Conservation (phyloP, 495 filamentous ascomycete genomes). For the Aspergillus homomorphus region DNA sequence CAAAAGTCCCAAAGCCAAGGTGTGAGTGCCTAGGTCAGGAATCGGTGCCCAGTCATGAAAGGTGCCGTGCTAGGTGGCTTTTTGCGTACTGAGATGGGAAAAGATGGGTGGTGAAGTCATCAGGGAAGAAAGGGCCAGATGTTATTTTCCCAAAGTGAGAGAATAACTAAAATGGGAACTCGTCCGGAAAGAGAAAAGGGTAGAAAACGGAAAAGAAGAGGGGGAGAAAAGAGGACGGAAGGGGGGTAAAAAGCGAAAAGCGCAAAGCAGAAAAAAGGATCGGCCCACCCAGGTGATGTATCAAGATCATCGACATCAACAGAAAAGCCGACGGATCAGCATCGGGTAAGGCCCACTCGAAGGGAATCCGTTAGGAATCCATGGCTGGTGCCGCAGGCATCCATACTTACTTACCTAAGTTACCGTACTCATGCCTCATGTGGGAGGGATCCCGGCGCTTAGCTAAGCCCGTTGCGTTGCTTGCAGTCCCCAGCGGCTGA, state of each 20-base stretch:
- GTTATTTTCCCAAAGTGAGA: no score
- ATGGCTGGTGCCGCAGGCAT: slow-evolving; percentile 19
- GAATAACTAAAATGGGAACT: no score
- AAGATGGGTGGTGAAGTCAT: slow-evolving; percentile 1
- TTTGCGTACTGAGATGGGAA: not conserved
- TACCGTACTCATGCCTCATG: not conserved
- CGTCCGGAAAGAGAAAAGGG: slow-evolving; percentile 1
- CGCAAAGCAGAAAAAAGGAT: slow-evolving; percentile 12
- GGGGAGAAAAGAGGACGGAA: slow-evolving; percentile 5
- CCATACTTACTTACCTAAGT: not conserved
- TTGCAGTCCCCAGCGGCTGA: slow-evolving; percentile 9
- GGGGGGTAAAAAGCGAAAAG: not conserved
- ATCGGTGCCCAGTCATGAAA: no score
- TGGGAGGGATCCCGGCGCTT: slow-evolving; percentile 12
- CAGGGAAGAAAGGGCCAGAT: not conserved
- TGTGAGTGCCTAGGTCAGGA: not conserved
- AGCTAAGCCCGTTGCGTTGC: slow-evolving; percentile 14
- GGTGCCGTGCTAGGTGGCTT: not conserved
- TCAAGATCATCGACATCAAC: slow-evolving; percentile 26
- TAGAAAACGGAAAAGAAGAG: slow-evolving; percentile 11
- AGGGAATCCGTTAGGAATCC: slow-evolving; percentile 23
- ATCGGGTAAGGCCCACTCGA: slow-evolving; percentile 24
- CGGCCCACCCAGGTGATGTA: slow-evolving; percentile 28
- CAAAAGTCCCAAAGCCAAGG: not conserved
- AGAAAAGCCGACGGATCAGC: slow-evolving; percentile 28